Evolutionary conservation across 352 stramenopile genomes (phyloP), one percentile per base, ranked within the genome.

Genomic region (Lagenidium giganteum): DNA sequence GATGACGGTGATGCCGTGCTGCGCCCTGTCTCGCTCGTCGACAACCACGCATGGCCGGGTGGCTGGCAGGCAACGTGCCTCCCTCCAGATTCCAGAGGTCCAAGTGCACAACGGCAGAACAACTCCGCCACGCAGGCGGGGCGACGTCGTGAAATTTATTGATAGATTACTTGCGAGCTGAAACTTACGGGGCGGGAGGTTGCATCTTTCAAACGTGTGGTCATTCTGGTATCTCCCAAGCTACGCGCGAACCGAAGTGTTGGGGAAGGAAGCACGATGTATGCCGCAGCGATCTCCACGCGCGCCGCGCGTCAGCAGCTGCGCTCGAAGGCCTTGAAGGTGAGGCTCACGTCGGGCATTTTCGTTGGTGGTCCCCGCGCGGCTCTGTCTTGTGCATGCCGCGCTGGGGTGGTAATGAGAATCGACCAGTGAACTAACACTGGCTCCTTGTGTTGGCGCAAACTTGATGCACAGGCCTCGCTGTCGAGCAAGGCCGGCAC

Each of bases 171-270:
- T n/a, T n/a, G n/a, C n/a, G n/a, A 14, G 22, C 18, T 28, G 25
- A n/a, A 29, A 21, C 26, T n/a, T 26, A 21, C 20, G 26, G 13
- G 28, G n/a, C n/a, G 54, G 43, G 54, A 43, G 51, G 41, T 34
- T 43, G 42, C 26, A 16, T 9, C 32, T 7, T 17, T 18, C 12
- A 47, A 61, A 66, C 42, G 66, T 54, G 61, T 70, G 63, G 63
- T 79, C 77, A 89, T 87, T 89, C 86, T 71, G 69, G 67, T 67
- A 89, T 89, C 69, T 87, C 73, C 69, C 72, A 57, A 62, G 20
- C 53, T 51, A 27, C 32, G 41, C 49, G 44, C 21, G 42, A 36
- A 46, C 28, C 38, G 35, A 46, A 30, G 41, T 47, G 37, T 67
- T 37, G 47, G 57, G 66, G 56, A 37, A 28, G 55, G 32, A 54